Percentiles rank a stretch among this genome's conserved stretches.
Conservation (phyloP, 2,329 filamentous ascomycete species). For the Colletotrichum musicola region DNA sequence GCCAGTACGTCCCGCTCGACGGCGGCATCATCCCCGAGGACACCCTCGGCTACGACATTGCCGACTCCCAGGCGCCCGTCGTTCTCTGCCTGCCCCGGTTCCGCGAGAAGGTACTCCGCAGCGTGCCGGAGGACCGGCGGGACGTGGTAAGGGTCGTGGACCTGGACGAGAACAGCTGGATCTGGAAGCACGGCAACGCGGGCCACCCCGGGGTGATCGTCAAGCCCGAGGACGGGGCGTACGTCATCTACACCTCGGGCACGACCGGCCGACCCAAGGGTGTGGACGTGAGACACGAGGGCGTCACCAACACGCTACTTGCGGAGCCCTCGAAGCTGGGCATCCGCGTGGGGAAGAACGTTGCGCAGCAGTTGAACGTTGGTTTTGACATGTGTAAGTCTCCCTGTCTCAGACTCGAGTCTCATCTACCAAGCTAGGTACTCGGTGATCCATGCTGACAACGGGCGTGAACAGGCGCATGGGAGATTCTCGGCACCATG, state of each 20-base stretch:
- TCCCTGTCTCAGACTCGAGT: slow-evolving; percentile 17
- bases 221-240: slow-evolving; percentile 54
- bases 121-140: slow-evolving; percentile 23
- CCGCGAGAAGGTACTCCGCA: slow-evolving; percentile 33
- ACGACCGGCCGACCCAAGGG: slow-evolving; percentile 71
- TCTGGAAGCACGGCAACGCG: slow-evolving; percentile 38
- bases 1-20: slow-evolving; percentile 71
- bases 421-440: neutral
- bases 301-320: slow-evolving; percentile 37
- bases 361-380: slow-evolving; percentile 69
- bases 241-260: slow-evolving; percentile 68
- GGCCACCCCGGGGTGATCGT: slow-evolving; percentile 44
- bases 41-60: slow-evolving; percentile 62
- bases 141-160: slow-evolving; percentile 31
- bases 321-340: slow-evolving; percentile 52
- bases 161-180: slow-evolving; percentile 32
- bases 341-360: slow-evolving; percentile 62
- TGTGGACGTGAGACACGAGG: slow-evolving; percentile 66
- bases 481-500: slow-evolving; percentile 66
- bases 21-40: slow-evolving; percentile 64
- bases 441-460: slow-evolving; percentile 6
- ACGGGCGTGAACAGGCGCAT: slow-evolving; percentile 60
- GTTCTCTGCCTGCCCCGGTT: slow-evolving; percentile 58
- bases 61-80: slow-evolving; percentile 57
- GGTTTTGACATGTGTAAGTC: slow-evolving; percentile 72